Evolutionary conservation across 345 rosid genomes (phyloP).

Genomic region (Eucalyptus albens): DNA sequence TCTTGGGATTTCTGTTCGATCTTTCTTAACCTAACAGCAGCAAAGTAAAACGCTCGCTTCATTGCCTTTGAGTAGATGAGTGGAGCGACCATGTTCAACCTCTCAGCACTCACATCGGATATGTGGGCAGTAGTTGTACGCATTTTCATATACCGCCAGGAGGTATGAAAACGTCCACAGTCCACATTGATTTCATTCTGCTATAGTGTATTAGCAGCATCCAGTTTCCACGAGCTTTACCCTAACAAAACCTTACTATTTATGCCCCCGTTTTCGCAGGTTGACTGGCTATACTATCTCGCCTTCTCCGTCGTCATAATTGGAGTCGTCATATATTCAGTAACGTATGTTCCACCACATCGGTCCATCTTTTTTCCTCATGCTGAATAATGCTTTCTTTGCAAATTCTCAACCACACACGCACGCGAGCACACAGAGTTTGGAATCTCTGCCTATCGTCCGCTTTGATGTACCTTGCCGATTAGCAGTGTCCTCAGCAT

Average conservation of each 20-base stretch:
- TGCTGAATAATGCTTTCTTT: not conserved
- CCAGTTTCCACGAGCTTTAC: not conserved
- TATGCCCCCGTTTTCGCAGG: conserved; percentile 13
- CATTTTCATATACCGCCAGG: conserved; percentile 30
- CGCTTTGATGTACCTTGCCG: not conserved
- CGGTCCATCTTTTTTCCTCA: not conserved
- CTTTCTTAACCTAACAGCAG: not conserved
- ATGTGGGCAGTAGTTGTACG: conserved; percentile 55
- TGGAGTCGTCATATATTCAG: conserved; percentile 33
- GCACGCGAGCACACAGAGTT: not conserved
- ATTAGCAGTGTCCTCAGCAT: not conserved
- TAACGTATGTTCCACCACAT: conserved; percentile 3
- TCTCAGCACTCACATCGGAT: conserved; percentile 41
- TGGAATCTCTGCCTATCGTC: not conserved
- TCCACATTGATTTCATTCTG: not conserved
- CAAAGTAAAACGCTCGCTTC: not conserved
- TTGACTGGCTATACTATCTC: conserved; percentile 45
- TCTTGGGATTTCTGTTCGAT: not conserved
- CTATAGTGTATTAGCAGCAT: not conserved
- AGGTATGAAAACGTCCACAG: conserved; percentile 10
- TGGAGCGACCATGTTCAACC: conserved; percentile 49
- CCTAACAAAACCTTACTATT: not conserved
- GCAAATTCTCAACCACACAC: not conserved
- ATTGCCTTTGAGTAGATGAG: conserved; percentile 16
- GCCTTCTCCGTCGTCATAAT: conserved; percentile 22